Evolutionary conservation across 2,329 filamentous ascomycete species (phyloP).

Genomic region (Fusarium pseudograminearum): DNA sequence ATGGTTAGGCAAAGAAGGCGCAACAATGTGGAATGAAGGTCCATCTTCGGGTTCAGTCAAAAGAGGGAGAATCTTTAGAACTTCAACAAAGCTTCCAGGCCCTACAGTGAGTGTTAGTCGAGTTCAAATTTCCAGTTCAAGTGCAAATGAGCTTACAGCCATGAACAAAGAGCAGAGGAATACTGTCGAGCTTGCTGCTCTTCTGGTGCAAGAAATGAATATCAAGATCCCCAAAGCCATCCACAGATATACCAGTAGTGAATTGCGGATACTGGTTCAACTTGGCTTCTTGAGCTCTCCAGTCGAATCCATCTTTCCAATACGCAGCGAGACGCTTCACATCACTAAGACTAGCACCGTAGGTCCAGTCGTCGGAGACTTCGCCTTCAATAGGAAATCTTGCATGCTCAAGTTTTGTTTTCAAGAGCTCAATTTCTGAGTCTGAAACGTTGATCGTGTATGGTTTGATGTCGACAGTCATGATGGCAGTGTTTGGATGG

Average conservation of each 20-base stretch:
- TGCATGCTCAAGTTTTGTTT: not conserved
- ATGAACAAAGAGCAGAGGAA: slow-evolving; percentile 1
- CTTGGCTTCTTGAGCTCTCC: not conserved
- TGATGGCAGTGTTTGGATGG: not conserved
- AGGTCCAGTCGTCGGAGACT: not conserved
- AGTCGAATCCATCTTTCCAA: not conserved
- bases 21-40: not conserved
- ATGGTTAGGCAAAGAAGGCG: not conserved
- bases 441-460: not conserved
- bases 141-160: not conserved
- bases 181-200: not conserved
- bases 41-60: not conserved
- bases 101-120: not conserved
- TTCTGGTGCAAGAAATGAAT: not conserved
- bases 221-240: not conserved
- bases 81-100: slow-evolving; percentile 2
- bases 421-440: not conserved
- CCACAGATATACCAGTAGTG: not conserved
- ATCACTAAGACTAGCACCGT: not conserved
- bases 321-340: not conserved
- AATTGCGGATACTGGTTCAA: not conserved
- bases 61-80: not conserved
- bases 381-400: not conserved
- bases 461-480: not conserved
- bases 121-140: not conserved